These are phyloP conservation scores for Cryptosporidium andersoni DNA, from an alignment of 169 alveolate species.

Conservation along the genomic window DNA sequence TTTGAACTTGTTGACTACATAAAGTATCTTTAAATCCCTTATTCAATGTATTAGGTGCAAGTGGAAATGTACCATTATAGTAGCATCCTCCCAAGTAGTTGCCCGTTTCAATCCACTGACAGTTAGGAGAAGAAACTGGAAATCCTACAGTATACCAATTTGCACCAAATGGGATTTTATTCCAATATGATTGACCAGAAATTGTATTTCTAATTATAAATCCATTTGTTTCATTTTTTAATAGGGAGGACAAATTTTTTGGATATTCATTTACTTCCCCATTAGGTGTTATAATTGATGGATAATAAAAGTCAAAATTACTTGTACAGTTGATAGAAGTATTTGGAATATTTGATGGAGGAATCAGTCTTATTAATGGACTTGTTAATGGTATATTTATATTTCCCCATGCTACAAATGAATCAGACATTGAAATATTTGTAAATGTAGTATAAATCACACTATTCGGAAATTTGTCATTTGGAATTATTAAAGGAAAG, in stretches of 20 bases:
- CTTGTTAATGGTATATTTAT: conserved; percentile 45
- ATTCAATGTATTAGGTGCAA: conserved; percentile 49
- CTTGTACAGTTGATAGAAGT: conserved; percentile 48
- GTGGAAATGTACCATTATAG: conserved; percentile 63
- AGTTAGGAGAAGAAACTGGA: conserved; percentile 65
- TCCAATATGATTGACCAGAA: conserved; percentile 62
- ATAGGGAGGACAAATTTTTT: conserved; percentile 7
- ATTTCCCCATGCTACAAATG: conserved; percentile 68
- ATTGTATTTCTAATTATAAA: conserved; percentile 37
- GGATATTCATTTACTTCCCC: conserved; percentile 32
- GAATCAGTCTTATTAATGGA: conserved; percentile 47
- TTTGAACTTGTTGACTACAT: conserved; percentile 19
- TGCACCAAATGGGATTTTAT: conserved; percentile 66
- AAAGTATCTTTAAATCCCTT: conserved; percentile 31
- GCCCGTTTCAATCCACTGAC: conserved; percentile 65
- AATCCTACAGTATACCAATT: conserved; percentile 55
- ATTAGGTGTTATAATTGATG: conserved; percentile 24
- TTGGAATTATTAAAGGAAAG: conserved; percentile 50
- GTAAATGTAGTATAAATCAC: conserved; percentile 55
- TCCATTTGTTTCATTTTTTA: conserved; percentile 1
- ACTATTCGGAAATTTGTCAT: conserved; percentile 56
- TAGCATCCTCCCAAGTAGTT: conserved; percentile 63
- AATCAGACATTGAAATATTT: conserved; percentile 21
- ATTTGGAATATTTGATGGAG: conserved; percentile 64
- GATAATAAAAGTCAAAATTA: conserved; percentile 66